Percentiles rank a stretch among this genome's conserved stretches.
Conservation (phyloP, 306 rosid genomes). For the Citrullus mucosospermus region DNA sequence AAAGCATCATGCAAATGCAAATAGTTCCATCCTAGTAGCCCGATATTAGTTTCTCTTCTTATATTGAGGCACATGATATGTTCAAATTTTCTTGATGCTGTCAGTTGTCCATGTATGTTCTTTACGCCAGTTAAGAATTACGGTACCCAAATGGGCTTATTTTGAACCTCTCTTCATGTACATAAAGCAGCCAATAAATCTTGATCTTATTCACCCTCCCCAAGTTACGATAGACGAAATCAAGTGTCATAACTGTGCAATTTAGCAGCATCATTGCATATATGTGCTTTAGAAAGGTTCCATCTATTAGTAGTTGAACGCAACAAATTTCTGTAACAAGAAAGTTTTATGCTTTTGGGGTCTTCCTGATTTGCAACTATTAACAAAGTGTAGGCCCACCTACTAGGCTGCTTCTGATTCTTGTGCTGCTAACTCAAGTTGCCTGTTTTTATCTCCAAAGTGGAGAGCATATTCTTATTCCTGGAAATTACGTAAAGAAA, state of each 20-base stretch:
- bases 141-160: background rate
- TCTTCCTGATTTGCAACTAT: background rate
- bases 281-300: conserved; percentile 1
- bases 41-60: background rate
- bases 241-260: background rate
- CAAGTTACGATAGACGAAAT: background rate
- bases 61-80: background rate
- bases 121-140: background rate
- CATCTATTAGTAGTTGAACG: conserved; percentile 8
- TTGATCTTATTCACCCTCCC: background rate
- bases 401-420: conserved; percentile 2
- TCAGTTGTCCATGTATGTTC: background rate
- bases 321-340: conserved; percentile 1
- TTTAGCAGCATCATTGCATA: background rate
- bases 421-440: conserved; percentile 6
- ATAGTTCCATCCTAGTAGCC: background rate
- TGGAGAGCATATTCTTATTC: conserved; percentile 6
- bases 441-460: background rate
- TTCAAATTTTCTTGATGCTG: background rate
- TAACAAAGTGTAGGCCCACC: background rate
- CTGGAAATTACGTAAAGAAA: background rate
- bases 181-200: background rate
- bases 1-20: background rate
- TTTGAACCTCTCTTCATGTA: background rate
- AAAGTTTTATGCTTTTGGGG: background rate